Percentiles rank a stretch among this genome's conserved stretches.
Conservation (phyloP, 345 rosid species). For the Eutrema yunnanense region DNA sequence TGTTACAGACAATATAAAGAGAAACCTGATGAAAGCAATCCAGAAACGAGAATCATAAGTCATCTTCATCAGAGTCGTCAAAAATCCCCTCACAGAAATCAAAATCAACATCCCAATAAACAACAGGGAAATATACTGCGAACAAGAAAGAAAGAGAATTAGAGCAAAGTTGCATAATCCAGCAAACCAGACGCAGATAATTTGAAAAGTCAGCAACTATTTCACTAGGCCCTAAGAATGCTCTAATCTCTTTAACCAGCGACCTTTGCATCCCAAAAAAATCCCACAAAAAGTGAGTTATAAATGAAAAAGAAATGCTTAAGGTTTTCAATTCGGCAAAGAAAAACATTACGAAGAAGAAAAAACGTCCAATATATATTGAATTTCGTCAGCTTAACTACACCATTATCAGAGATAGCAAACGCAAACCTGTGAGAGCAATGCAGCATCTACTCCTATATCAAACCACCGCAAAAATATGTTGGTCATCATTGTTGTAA, state of each 20-base stretch:
- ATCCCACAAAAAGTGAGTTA: not conserved
- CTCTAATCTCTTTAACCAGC: not conserved
- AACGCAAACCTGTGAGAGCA: conserved; percentile 72
- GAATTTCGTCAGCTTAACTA: not conserved
- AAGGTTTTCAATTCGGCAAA: not conserved
- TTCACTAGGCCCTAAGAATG: not conserved
- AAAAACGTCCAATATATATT: not conserved
- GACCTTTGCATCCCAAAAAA: conserved; percentile 6
- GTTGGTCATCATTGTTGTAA: conserved; percentile 45
- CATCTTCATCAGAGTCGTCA: conserved; percentile 93
- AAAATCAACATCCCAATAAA: conserved; percentile 92
- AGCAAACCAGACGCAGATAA: not conserved
- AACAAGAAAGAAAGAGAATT: conserved; percentile 20
- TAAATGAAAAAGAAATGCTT: not conserved
- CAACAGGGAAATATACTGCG: conserved; percentile 84
- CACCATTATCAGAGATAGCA: not conserved
- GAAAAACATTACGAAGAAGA: not conserved
- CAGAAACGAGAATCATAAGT: not conserved
- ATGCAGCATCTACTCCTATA: conserved; percentile 81
- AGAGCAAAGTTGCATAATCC: not conserved
- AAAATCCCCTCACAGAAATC: conserved; percentile 90
- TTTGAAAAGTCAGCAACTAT: not conserved
- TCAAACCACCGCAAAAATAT: conserved; percentile 88
- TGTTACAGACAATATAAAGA: not conserved
- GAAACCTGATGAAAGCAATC: not conserved